phyloP scores from a whole-genome alignment of 768 basidiomycete species.

The Auricularia cornea region DNA sequence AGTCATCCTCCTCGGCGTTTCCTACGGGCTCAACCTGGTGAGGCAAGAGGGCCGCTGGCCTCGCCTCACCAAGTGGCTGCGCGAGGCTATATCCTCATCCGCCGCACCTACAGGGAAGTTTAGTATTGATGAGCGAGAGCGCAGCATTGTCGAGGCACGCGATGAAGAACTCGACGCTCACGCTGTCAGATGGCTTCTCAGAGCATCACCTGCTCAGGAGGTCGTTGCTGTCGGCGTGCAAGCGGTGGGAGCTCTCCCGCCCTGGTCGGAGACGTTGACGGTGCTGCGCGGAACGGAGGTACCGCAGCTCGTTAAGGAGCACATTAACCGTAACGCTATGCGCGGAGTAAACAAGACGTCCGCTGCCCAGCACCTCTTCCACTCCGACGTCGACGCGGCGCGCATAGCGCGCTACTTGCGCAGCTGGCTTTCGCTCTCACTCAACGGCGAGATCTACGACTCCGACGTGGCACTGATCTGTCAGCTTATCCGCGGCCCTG shows the following conservation, averaged over 20 bases:
- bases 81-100: neutral
- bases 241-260: neutral
- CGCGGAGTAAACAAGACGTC: neutral
- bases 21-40: too few relatives aligned
- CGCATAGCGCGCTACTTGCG: neutral
- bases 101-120: neutral
- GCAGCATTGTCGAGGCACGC: neutral
- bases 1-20: too few relatives aligned
- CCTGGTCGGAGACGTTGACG: neutral
- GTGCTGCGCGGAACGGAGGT: neutral
- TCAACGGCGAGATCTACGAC: neutral
- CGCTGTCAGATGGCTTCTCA: neutral
- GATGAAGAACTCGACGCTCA: neutral
- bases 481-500: neutral
- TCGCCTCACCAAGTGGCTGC: neutral
- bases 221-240: neutral
- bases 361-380: neutral
- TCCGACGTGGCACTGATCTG: neutral
- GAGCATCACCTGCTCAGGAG: neutral
- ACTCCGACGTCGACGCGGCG: neutral
- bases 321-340: too few relatives aligned
- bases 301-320: too few relatives aligned
- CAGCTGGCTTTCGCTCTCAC: neutral
- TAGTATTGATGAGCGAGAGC: neutral
- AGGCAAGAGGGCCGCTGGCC: too few relatives aligned